A percentile compares a stretch with the other conserved stretches of the same genome.
phyloP scores from a whole-genome alignment of 2,329 filamentous ascomycete genomes.

The Neofusicoccum laricinum region DNA sequence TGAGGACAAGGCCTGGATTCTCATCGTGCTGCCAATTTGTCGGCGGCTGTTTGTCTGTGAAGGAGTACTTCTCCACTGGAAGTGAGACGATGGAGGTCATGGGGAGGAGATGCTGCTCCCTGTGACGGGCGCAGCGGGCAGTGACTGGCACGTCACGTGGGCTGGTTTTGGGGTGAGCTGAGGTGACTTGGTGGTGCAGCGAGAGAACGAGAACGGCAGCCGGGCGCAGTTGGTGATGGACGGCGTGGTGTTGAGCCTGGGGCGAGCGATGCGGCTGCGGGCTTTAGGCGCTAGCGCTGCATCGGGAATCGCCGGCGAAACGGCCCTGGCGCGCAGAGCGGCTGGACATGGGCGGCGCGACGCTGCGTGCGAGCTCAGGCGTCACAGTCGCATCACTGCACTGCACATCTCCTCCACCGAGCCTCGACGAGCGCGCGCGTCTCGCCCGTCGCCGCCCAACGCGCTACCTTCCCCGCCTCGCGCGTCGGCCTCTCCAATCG shows the following conservation, averaged over 20 bases:
- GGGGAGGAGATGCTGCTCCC: background rate
- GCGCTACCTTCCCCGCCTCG: background rate
- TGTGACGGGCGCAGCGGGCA: background rate
- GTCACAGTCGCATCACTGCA: constrained; percentile 7
- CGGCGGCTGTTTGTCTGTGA: constrained; percentile 25
- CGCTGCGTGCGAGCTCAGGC: constrained; percentile 11
- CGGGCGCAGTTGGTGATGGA: constrained; percentile 29
- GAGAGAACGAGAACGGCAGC: background rate
- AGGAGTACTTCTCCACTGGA: constrained; percentile 22
- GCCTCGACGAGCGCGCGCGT: constrained; percentile 15
- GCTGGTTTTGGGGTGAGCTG: constrained; percentile 5
- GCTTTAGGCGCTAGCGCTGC: constrained; percentile 35
- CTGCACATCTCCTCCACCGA: constrained; percentile 11
- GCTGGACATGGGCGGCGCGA: constrained; percentile 8
- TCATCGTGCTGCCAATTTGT: constrained; percentile 11
- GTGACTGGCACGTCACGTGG: background rate
- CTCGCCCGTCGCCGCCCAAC: constrained; percentile 4
- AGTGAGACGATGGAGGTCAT: background rate
- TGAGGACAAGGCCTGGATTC: constrained; percentile 25
- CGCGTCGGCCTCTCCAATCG: background rate
- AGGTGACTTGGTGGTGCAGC: background rate
- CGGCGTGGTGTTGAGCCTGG: background rate
- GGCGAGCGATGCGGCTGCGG: constrained; percentile 7
- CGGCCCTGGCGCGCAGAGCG: constrained; percentile 3
- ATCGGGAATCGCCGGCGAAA: constrained; percentile 26